These are phyloP conservation scores for Ustilago sp. DNA, from an alignment of 1,284 basidiomycete genomes.

Conservation along the genomic window DNA sequence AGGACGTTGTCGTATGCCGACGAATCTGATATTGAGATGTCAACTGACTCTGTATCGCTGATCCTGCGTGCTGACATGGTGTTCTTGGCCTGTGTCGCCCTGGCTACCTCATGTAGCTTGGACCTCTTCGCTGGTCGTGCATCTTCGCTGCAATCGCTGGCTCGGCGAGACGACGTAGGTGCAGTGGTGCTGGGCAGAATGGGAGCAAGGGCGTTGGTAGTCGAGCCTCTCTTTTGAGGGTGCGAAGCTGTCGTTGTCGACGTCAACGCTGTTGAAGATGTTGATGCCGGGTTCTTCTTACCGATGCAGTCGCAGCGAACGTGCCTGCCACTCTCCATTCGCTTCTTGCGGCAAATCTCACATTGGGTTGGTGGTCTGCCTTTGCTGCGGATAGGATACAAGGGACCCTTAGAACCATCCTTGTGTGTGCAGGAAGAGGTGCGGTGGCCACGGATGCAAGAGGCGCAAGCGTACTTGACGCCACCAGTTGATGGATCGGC, in stretches of 20 bases:
- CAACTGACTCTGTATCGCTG: constrained; percentile 1
- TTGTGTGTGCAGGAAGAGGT: constrained; percentile 62
- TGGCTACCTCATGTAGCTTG: neutral
- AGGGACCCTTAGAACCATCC: constrained; percentile 60
- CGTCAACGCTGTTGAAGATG: constrained; percentile 1
- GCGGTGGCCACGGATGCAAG: constrained; percentile 64
- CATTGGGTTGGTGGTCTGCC: constrained; percentile 63
- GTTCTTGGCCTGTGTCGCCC: neutral
- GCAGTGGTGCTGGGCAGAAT: constrained; percentile 11
- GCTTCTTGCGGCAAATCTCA: constrained; percentile 56
- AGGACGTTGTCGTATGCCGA: constrained; percentile 20
- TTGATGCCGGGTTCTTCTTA: constrained; percentile 22
- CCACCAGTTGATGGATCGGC: constrained; percentile 6
- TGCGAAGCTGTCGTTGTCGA: neutral
- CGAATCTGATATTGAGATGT: neutral
- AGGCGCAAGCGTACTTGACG: constrained; percentile 62
- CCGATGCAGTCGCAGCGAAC: constrained; percentile 53
- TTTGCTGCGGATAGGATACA: constrained; percentile 57
- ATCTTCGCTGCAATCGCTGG: neutral
- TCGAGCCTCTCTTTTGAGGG: constrained; percentile 2
- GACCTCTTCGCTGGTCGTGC: constrained; percentile 21
- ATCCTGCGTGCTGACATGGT: neutral
- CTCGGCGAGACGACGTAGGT: neutral
- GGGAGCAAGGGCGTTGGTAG: constrained; percentile 5
- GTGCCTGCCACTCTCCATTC: constrained; percentile 54